These are phyloP conservation scores for Ceratocystis smalleyi DNA, from an alignment of 2,329 filamentous ascomycete species.

Conservation along the genomic window DNA sequence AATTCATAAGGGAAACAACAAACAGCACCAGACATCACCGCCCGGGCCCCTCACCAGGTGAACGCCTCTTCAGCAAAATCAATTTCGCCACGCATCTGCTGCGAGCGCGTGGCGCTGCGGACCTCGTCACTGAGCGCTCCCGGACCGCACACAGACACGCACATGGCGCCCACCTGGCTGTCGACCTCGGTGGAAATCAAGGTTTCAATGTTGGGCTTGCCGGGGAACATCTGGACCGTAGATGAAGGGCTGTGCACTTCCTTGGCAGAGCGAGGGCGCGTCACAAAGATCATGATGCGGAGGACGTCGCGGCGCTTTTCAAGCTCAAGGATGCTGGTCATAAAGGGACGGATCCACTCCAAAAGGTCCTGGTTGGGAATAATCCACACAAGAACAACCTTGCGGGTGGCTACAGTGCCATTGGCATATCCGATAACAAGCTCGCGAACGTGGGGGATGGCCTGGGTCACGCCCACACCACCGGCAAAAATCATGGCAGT, in stretches of 20 bases:
- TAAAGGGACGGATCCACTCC: slow-evolving; percentile 72
- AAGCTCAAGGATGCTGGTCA: slow-evolving; percentile 65
- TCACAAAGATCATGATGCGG: slow-evolving; percentile 65
- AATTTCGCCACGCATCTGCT: slow-evolving; percentile 49
- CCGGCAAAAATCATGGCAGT: slow-evolving; percentile 67
- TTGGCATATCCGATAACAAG: slow-evolving; percentile 53
- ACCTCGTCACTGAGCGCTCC: slow-evolving; percentile 63
- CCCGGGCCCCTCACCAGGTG: slow-evolving; percentile 32
- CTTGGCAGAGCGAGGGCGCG: slow-evolving; percentile 57
- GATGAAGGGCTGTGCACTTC: slow-evolving; percentile 65
- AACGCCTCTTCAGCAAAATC: slow-evolving; percentile 73
- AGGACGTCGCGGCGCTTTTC: slow-evolving; percentile 57
- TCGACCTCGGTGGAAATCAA: slow-evolving; percentile 60
- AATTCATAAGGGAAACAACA: slow-evolving; percentile 8
- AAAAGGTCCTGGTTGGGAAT: slow-evolving; percentile 67
- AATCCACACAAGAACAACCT: slow-evolving; percentile 61
- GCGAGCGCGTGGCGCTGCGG: slow-evolving; percentile 46
- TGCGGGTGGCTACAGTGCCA: slow-evolving; percentile 54
- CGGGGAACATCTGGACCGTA: slow-evolving; percentile 74
- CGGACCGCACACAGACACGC: slow-evolving; percentile 58
- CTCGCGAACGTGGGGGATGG: slow-evolving; percentile 58
- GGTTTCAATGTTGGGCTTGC: slow-evolving; percentile 57
- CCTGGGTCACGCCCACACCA: slow-evolving; percentile 68
- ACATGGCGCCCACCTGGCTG: slow-evolving; percentile 57
- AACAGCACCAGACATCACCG: neutral